Evolutionary conservation across 371 early-diverging fungal genomes (phyloP), one percentile per base, ranked within the genome.

Genomic region (Apophysomyces ossiformis): DNA sequence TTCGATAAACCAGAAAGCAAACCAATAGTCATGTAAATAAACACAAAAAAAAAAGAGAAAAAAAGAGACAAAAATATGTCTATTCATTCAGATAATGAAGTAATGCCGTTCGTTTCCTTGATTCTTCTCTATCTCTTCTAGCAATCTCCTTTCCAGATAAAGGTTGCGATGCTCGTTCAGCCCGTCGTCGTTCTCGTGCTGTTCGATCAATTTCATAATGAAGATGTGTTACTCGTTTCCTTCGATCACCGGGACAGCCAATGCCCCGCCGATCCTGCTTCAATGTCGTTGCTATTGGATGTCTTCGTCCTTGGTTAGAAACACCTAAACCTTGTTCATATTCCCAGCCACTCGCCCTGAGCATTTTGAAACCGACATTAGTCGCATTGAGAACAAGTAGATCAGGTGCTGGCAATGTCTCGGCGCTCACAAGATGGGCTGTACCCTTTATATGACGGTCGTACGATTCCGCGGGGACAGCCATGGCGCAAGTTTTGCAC

Each of bases 311-410:
- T 58, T 85, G 72, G 1, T 76, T 74, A 1, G 68, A 38, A n/a
- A 69, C 72, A 0, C 87, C 87, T 16, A 86, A 65, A 1, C 87
- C 85, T 63, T 83, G 70, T 36, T 82, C 83, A 41, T 83, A 83
- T 26, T 79, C 70, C 87, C 87, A 86, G 4, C 87, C 87, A 73
- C 81, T 82, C 16, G 73, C 70, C 18, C 69, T 66, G 26, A 86
- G 65, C 79, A 85, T 79, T 67, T 72, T 70, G 41, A 85, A 84
- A 1, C 84, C 87, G 7, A 74, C 66, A 58, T 81, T 81, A 47
- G 32, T 57, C 2, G 66, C 65, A 54, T 74, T 71, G 32, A 76
- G 37, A n/a, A 61, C 65, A 16, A 74, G 65, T 2, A 69, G 57
- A 60, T 74, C 72, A 37, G 71, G 39, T 26, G 73, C 18, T 32